Evolutionary conservation across 176 grass and related monocot genomes (phyloP).

Genomic region (Zoysia pacifica): DNA sequence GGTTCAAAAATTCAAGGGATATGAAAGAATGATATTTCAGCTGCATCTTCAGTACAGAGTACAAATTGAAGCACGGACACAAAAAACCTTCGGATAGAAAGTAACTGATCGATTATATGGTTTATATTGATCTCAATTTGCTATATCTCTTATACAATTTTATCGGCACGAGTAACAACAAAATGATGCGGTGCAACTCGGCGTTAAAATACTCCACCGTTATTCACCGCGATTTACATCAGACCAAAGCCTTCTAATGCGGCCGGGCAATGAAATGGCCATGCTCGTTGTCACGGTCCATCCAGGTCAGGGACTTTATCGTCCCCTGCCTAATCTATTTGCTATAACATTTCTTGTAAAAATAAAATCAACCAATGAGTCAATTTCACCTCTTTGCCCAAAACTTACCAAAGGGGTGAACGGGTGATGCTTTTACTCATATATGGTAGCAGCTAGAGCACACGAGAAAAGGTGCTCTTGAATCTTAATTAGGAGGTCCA

Average conservation of each 20-base stretch:
- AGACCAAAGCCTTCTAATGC: neutral
- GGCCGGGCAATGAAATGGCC: conserved; percentile 27
- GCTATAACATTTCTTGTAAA: conserved; percentile 33
- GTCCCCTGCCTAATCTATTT: conserved; percentile 28
- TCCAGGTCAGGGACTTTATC: neutral
- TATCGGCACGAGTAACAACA: conserved; percentile 7
- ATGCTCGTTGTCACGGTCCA: conserved; percentile 34
- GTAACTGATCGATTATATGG: conserved; percentile 25
- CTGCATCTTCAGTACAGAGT: neutral
- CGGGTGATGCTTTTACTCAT: neutral
- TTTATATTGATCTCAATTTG: neutral
- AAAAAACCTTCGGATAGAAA: neutral
- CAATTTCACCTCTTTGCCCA: conserved; percentile 19
- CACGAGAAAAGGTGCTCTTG: neutral
- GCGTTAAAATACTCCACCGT: conserved; percentile 49
- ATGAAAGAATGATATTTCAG: neutral
- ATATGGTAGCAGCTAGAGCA: conserved; percentile 6
- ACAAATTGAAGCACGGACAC: neutral
- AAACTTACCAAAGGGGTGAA: conserved; percentile 22
- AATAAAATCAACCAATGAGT: conserved; percentile 46
- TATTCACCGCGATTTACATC: conserved; percentile 38
- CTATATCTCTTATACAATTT: conserved; percentile 20
- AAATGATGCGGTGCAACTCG: conserved; percentile 13
- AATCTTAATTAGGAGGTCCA: conserved; percentile 44
- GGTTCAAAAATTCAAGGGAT: too few species aligned